Evolutionary conservation across 2,329 filamentous ascomycete species (phyloP), one percentile per base, ranked within the genome.

Genomic region (Tolypocladium ovalisporum): DNA sequence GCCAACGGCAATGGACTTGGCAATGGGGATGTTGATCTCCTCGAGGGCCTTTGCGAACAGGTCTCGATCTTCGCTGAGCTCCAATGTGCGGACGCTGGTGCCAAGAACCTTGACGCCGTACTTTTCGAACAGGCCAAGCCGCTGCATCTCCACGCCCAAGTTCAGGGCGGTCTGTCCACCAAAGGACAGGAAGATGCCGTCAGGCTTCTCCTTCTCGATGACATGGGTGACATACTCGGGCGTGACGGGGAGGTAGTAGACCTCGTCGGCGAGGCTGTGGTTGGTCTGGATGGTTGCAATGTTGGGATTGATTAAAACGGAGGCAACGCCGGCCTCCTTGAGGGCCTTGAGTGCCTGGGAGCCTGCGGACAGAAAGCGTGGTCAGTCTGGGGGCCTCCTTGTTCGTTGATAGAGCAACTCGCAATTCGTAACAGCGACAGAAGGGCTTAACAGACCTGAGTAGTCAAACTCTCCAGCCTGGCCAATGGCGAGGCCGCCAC

Each of bases 401-500:
- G 9, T 34, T 9, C 32, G 4, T 34, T 34, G 5, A 34, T 4
- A 34, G 9, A 34, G 32, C 32, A 34, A 9, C 5, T 34, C 32
- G 32, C 5, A 19, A 44, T 32, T 8, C 19, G 15, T 17, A 19
- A 35, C 24, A 17, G 35, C 27, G 29, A 29, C 54, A 13, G 1
- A 3, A n/a, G 13, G 52, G 9, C 4, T 39, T 3, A 63, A 80
- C 86, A 64, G 80, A 96, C 91, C 93, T 73, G 94, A 97, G 75
- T 97, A 97, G 76, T 97, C 93, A 68, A 97, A 97, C 78, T 97
- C 93, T 77, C 93, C 93, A 63, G 93, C 93, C 76, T 97, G 93
- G 62, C 93, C 93, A 83, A 97, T 97, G 72, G 90, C 90, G 65
- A 97, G 82, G 74, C 93, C 93, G 77, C 93, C 93, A 76, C 87